These are phyloP conservation scores for Phyllosticta paracitricarpa DNA, from an alignment of 2,329 filamentous ascomycete species.

Conservation along the genomic window DNA sequence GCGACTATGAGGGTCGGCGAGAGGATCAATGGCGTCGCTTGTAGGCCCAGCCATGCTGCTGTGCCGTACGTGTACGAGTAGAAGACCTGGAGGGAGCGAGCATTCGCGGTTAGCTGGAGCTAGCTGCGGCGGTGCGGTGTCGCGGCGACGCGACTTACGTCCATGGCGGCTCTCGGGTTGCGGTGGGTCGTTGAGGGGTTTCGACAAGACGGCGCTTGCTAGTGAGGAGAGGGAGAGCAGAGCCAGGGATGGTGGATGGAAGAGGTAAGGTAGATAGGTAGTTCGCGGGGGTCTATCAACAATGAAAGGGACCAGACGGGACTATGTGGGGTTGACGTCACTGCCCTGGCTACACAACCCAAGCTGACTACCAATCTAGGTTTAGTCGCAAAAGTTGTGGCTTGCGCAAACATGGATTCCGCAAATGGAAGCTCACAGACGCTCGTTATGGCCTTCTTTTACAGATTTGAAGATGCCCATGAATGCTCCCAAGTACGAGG, in stretches of 20 bases:
- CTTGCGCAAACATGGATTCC: too few species aligned
- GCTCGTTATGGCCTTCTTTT: too few species aligned
- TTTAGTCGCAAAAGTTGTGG: too few species aligned
- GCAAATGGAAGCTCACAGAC: too few species aligned
- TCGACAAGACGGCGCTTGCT: background rate
- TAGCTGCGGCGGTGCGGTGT: too few species aligned
- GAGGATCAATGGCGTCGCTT: slow-evolving; percentile 45
- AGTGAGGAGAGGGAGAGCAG: background rate
- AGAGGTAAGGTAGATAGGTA: background rate
- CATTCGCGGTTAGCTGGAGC: background rate
- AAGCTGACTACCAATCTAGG: too few species aligned
- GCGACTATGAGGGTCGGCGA: slow-evolving; percentile 53
- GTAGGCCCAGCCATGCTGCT: slow-evolving; percentile 33
- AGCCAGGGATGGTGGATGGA: background rate
- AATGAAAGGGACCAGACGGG: too few species aligned
- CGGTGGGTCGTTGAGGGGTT: background rate
- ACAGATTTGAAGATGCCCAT: too few species aligned
- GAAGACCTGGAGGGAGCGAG: slow-evolving; percentile 25
- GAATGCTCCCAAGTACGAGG: too few species aligned
- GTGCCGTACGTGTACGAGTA: slow-evolving; percentile 35
- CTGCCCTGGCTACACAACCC: too few species aligned
- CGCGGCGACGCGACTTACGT: background rate
- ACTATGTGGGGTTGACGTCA: background rate
- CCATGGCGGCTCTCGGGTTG: background rate
- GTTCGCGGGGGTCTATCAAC: too few species aligned